Evolutionary conservation across 805 yeast species (phyloP).

Genomic region (Sugiyamaella lignohabitans): DNA sequence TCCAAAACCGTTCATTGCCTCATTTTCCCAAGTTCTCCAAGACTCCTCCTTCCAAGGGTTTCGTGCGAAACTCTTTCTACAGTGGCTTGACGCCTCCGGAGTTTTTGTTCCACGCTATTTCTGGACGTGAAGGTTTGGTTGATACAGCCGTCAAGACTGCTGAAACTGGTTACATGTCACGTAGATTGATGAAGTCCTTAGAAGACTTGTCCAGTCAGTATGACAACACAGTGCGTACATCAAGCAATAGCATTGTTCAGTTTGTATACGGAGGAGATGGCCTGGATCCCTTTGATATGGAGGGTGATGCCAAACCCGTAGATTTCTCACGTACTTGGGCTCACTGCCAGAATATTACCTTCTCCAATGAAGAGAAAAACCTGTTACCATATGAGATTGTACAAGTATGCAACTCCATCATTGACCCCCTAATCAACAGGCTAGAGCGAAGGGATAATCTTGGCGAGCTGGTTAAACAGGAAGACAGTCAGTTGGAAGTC

Average conservation of each 20-base stretch:
- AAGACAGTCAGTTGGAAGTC: constrained; percentile 28
- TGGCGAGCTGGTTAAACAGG: constrained; percentile 46
- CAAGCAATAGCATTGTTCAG: constrained; percentile 94
- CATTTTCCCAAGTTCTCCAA: constrained; percentile 94
- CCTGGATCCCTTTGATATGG: constrained; percentile 97
- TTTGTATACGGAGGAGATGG: constrained; percentile 99
- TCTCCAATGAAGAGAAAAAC: constrained; percentile 42
- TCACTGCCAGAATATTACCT: constrained; percentile 74
- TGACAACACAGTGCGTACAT: constrained; percentile 91
- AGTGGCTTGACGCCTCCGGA: constrained; percentile 96
- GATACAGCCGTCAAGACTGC: constrained; percentile 99
- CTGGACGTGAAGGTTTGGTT: constrained; percentile 98
- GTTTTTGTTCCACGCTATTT: constrained; percentile 95
- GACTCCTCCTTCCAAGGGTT: constrained; percentile 97
- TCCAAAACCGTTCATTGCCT: constrained; percentile 96
- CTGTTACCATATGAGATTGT: constrained; percentile 66
- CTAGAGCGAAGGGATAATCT: constrained; percentile 66
- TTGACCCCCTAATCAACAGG: constrained; percentile 54
- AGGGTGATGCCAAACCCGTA: constrained; percentile 96
- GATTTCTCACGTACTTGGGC: constrained; percentile 93
- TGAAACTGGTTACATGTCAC: constrained; percentile 97
- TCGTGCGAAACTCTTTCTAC: constrained; percentile 91
- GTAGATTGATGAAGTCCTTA: constrained; percentile 94
- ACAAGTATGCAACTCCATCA: constrained; percentile 46
- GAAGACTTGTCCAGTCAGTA: constrained; percentile 93